Conservation (phyloP, 73 alveolate genomes). For the Blepharisma stoltei region DNA sequence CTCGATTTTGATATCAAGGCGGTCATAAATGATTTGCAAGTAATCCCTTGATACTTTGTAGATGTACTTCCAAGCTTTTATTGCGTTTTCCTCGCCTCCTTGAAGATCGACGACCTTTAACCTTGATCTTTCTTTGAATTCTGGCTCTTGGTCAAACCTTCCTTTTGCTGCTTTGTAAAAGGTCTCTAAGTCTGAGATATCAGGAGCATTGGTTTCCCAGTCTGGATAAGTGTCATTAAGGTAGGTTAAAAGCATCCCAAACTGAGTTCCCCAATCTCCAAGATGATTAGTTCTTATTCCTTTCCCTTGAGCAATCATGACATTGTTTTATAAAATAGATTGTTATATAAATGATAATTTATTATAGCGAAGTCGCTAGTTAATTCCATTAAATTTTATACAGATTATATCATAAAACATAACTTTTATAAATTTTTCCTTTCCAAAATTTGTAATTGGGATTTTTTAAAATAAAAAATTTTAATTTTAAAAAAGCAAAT, state of each 20-base stretch:
- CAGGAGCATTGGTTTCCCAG: constrained; percentile 79
- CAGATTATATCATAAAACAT: no score
- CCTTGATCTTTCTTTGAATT: constrained; percentile 88
- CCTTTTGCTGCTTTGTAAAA: constrained; percentile 94
- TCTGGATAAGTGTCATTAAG: constrained; percentile 88
- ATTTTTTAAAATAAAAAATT: no score
- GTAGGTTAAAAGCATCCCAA: constrained; percentile 98
- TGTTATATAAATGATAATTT: no score
- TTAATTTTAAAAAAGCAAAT: no score
- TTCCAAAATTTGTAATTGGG: no score
- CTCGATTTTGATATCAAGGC: constrained; percentile 77
- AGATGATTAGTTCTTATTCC: constrained; percentile 90
- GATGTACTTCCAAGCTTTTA: constrained; percentile 94
- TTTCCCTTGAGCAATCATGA: no score
- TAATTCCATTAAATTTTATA: no score
- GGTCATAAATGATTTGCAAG: constrained; percentile 82
- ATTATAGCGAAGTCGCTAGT: neutral
- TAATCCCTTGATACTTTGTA: constrained; percentile 92
- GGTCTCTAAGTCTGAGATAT: constrained; percentile 83
- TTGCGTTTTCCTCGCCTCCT: constrained; percentile 84
- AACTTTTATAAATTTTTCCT: no score
- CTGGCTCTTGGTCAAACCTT: constrained; percentile 90
- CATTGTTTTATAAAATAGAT: neutral
- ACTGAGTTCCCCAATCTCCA: constrained; percentile 99
- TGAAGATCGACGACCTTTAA: constrained; percentile 92